These are phyloP conservation scores for Salix dunnii DNA, from an alignment of 345 rosid genomes.

Conservation along the genomic window DNA sequence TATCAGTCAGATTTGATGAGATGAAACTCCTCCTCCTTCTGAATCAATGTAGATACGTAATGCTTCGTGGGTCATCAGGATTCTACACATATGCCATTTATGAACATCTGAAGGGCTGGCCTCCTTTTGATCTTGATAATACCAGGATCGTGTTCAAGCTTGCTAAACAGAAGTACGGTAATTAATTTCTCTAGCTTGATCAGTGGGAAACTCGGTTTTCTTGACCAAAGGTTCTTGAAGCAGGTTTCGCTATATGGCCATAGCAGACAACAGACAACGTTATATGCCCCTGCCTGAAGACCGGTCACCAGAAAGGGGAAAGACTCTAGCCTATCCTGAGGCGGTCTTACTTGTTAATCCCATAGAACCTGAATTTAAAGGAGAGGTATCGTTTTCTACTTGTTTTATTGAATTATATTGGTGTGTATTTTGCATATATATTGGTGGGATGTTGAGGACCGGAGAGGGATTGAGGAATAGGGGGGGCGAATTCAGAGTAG, in stretches of 20 bases:
- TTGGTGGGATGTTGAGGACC: too few species aligned
- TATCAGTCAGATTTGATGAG: background rate
- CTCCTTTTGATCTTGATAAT: constrained; percentile 16
- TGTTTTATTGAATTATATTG: background rate
- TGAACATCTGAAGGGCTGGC: constrained; percentile 17
- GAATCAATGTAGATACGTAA: constrained; percentile 10
- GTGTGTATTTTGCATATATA: background rate
- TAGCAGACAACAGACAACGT: constrained; percentile 21
- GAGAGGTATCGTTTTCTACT: constrained; percentile 16
- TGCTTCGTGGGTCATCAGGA: constrained; percentile 21
- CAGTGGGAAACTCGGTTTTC: background rate
- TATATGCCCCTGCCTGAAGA: constrained; percentile 28
- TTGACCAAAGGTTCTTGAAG: background rate
- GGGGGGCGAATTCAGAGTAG: too few species aligned
- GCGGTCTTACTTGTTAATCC: constrained; percentile 26
- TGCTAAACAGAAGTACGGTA: constrained; percentile 5
- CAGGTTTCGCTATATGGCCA: constrained; percentile 31
- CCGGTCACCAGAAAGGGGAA: constrained; percentile 12
- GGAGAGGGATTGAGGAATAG: too few species aligned
- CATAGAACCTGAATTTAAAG: constrained; percentile 21
- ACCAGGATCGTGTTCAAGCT: constrained; percentile 19
- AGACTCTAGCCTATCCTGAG: constrained; percentile 25
- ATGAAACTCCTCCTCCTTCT: background rate
- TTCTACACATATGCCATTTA: constrained; percentile 21
- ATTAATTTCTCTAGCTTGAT: background rate